phyloP scores from a whole-genome alignment of 768 basidiomycete species.

The Lactarius hatsudake region DNA sequence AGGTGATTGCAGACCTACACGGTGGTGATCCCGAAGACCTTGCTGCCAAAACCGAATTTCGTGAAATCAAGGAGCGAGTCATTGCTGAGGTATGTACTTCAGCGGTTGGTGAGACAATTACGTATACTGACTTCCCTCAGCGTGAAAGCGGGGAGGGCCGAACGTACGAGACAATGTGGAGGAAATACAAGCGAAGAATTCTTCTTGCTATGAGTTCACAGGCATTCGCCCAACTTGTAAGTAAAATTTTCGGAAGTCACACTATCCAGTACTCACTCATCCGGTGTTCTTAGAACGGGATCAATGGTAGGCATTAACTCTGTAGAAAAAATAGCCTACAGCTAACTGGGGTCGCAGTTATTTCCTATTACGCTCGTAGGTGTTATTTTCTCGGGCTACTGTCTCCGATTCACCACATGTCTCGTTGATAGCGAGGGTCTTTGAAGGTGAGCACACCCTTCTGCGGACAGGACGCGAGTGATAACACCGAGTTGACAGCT shows the following conservation, averaged over 20 bases:
- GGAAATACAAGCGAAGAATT: slow-evolving; percentile 79
- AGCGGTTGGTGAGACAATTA: background rate
- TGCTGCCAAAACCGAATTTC: slow-evolving; percentile 76
- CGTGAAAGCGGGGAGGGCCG: slow-evolving; percentile 73
- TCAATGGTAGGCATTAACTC: slow-evolving; percentile 63
- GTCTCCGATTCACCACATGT: slow-evolving; percentile 16
- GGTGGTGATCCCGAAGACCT: slow-evolving; percentile 72
- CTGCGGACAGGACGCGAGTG: background rate
- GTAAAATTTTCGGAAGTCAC: slow-evolving; percentile 33
- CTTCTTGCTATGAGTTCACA: slow-evolving; percentile 94
- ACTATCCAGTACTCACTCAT: slow-evolving; percentile 1
- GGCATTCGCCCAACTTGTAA: slow-evolving; percentile 89
- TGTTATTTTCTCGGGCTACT: slow-evolving; percentile 8
- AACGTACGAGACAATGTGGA: slow-evolving; percentile 83
- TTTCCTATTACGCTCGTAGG: slow-evolving; percentile 93
- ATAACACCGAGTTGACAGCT: slow-evolving; percentile 46
- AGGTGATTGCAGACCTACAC: slow-evolving; percentile 84
- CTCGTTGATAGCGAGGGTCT: slow-evolving; percentile 65
- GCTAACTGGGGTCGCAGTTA: slow-evolving; percentile 49
- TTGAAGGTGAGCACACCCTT: slow-evolving; percentile 61
- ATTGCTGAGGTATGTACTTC: slow-evolving; percentile 54
- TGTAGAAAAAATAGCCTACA: slow-evolving; percentile 6
- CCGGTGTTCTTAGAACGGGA: slow-evolving; percentile 67
- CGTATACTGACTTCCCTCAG: slow-evolving; percentile 38
- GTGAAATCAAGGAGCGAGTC: slow-evolving; percentile 83